Base-by-base conservation (phyloP, 176 grass and related monocot genomes). In the Oryza glumipatula region DNA sequence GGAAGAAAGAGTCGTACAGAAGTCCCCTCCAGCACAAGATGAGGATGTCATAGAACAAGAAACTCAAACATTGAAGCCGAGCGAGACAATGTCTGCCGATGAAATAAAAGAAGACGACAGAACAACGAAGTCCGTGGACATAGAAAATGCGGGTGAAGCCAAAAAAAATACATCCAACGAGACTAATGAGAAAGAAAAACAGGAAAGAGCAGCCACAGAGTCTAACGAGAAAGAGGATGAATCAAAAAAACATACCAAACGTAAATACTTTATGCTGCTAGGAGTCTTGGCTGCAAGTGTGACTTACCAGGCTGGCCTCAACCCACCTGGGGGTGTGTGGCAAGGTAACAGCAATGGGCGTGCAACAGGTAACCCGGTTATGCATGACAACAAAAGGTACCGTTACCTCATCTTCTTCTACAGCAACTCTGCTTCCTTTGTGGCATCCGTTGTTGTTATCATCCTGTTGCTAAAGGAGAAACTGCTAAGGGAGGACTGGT, bases 351-450 rank as follows among this genome's bases (percentile, higher is more conserved):
- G 23, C 15, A 6, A 44, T 7, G 33, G 45, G 1, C 54, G 13
- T 12, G 26, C 7, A 12, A 70, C 69, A 3, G 81, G 87, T 2
- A 15, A 45, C 69, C 26, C 81, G 5, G 33, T 84, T 24, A 70
- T 88, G 23, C 81, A 73, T 2, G 1, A 15, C 9, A 48, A 48
- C 68, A 51, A 72, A 58, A 77, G 9, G 3, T 0, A 0, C 68
- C 80, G 80, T 76, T 88, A 74, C 81, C 46, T 24, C 30, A 82
- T 76, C 28, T 88, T 88, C 87, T 88, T 74, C 69, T 84, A 88
- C 21, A 68, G 81, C 81, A 88, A 84, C 81, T 88, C 87, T 61
- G 46, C 76, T 2, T 88, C 81, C 5, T 88, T 88, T 14, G 52
- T 79, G 76, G 87, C 81, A 0, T 88, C 87, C 13, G 17, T 88